phyloP scores from a whole-genome alignment of 257 asterid species.

The Nicotiana undulata region DNA sequence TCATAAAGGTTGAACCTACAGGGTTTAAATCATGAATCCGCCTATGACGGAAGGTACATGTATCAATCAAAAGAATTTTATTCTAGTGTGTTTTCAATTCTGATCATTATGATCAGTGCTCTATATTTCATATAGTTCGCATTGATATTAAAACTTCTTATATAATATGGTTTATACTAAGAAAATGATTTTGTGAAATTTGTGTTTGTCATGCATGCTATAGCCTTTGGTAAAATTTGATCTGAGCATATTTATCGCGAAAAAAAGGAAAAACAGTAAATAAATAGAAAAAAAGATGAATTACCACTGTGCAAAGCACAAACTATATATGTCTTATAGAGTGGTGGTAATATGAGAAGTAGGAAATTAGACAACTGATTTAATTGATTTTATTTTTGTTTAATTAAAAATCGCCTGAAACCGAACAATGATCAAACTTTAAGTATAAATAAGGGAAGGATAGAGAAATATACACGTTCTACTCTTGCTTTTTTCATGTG shows the following conservation, averaged over 20 bases:
- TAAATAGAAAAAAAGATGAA: neutral
- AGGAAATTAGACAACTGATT: too few relatives aligned
- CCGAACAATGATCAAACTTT: too few relatives aligned
- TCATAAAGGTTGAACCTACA: too few relatives aligned
- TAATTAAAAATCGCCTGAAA: too few relatives aligned
- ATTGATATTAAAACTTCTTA: neutral
- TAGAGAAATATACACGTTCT: too few relatives aligned
- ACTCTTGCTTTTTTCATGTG: neutral
- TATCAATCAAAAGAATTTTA: too few relatives aligned
- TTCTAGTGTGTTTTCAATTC: too few relatives aligned
- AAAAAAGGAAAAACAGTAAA: neutral
- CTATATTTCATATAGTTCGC: neutral
- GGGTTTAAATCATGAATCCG: too few relatives aligned
- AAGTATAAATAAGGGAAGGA: too few relatives aligned
- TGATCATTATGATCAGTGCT: too few relatives aligned
- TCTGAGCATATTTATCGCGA: neutral
- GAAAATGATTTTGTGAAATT: neutral
- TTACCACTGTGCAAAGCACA: neutral
- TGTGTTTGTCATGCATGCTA: neutral
- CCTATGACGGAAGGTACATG: too few relatives aligned
- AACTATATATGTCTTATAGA: neutral
- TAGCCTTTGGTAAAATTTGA: neutral
- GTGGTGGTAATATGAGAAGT: neutral
- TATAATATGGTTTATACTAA: neutral
- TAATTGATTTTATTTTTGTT: too few relatives aligned